Conservation (phyloP, 2,329 filamentous ascomycete species). For the Chaetomiaceae sp. region DNA sequence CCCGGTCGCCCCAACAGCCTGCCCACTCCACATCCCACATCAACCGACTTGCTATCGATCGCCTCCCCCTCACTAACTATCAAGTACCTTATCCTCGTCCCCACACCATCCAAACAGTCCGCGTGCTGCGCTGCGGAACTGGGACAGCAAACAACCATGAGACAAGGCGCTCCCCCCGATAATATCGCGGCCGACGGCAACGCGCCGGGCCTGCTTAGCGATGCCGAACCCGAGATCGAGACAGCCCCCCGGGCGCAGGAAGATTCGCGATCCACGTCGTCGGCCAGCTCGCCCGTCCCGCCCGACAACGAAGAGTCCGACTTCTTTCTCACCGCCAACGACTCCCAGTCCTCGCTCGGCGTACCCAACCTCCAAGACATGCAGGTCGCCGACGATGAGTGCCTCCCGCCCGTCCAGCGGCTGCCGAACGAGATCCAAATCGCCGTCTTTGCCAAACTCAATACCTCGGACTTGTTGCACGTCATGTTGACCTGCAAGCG, state of each 20-base stretch:
- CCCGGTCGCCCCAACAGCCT: conserved; percentile 16
- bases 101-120: neutral
- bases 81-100: too few relatives aligned
- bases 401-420: conserved; percentile 72
- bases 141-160: conserved; percentile 18
- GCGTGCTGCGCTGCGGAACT: conserved; percentile 14
- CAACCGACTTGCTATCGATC: conserved; percentile 13
- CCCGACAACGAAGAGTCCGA: conserved; percentile 88
- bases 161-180: conserved; percentile 22
- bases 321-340: conserved; percentile 83
- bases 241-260: conserved; percentile 38
- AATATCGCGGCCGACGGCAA: conserved; percentile 19
- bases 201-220: conserved; percentile 14
- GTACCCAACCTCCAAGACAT: conserved; percentile 72
- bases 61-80: conserved; percentile 11
- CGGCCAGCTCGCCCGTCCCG: conserved; percentile 68
- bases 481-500: conserved; percentile 93
- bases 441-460: conserved; percentile 81
- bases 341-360: conserved; percentile 87
- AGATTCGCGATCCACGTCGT: conserved; percentile 58
- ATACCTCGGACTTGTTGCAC: conserved; percentile 70
- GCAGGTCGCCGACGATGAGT: conserved; percentile 62
- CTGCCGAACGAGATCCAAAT: conserved; percentile 95
- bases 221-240: conserved; percentile 22
- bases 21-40: conserved; percentile 15